phyloP scores from a whole-genome alignment of 495 filamentous ascomycete species.

The Daldinia caldariorum region DNA sequence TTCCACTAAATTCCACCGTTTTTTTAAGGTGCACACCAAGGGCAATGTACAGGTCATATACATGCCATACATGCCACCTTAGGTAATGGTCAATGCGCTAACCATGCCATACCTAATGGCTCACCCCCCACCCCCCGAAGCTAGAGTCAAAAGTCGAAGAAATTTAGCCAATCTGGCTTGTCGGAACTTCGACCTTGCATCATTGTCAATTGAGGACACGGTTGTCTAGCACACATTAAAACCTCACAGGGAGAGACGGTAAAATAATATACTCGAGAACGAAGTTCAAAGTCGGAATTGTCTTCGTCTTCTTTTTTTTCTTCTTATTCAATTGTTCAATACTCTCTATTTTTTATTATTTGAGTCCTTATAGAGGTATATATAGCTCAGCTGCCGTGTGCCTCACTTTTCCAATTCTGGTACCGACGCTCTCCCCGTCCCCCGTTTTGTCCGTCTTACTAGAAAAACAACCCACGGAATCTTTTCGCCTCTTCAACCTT shows the following conservation, averaged over 20 bases:
- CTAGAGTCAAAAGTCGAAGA: constrained; percentile 28
- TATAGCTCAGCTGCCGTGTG: not conserved
- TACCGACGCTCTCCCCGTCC: not conserved
- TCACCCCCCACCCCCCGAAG: constrained; percentile 9
- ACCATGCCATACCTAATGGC: constrained; percentile 30
- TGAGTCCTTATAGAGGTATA: too few relatives aligned
- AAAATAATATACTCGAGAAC: constrained; percentile 1
- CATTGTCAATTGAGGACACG: constrained; percentile 52
- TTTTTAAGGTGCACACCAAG: not conserved
- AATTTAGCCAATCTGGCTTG: constrained; percentile 41
- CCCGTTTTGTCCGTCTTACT: constrained; percentile 9
- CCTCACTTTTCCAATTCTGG: constrained; percentile 4
- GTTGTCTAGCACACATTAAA: constrained; percentile 47
- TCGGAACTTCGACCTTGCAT: constrained; percentile 46
- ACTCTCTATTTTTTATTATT: not conserved
- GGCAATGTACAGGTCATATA: not conserved
- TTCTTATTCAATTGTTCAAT: not conserved
- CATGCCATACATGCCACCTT: not conserved
- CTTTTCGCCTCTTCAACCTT: not conserved
- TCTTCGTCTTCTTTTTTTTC: not conserved
- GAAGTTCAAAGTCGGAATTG: not conserved
- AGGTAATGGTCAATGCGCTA: constrained; percentile 25
- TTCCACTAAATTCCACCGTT: not conserved
- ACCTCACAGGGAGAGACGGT: not conserved
- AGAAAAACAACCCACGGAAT: not conserved